phyloP scores from a whole-genome alignment of 768 basidiomycete genomes.

The Suillus decipiens region DNA sequence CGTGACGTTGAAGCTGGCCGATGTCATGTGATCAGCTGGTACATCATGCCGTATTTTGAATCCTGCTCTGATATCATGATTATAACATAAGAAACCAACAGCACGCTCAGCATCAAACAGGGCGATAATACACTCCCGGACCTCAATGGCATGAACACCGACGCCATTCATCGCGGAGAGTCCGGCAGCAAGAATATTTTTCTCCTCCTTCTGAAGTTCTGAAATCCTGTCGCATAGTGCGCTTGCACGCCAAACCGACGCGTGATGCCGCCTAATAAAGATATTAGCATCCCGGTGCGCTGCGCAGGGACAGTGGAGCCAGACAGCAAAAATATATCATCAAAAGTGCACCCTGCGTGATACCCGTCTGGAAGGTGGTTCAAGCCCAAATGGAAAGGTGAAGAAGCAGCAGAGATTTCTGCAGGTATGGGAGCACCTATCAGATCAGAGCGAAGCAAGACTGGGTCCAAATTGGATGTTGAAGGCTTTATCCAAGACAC shows the following conservation, averaged over 20 bases:
- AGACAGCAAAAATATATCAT: conserved; percentile 79
- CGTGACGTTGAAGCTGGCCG: too few relatives aligned
- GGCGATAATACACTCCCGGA: conserved; percentile 69
- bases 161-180: conserved; percentile 64
- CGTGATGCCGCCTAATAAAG: conserved; percentile 60
- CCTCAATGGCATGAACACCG: conserved; percentile 66
- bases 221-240: conserved; percentile 1
- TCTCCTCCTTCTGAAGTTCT: conserved; percentile 34
- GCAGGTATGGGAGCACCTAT: conserved; percentile 67
- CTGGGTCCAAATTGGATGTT: conserved; percentile 18
- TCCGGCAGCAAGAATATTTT: conserved; percentile 63
- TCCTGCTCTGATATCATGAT: too few relatives aligned
- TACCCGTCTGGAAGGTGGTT: conserved; percentile 84
- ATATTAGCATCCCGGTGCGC: conserved; percentile 75
- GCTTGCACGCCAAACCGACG: conserved; percentile 29
- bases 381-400: conserved; percentile 84
- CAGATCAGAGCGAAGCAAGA: conserved; percentile 70
- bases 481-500: conserved; percentile 73
- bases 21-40: too few relatives aligned
- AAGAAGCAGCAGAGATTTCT: conserved; percentile 46
- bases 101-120: conserved; percentile 39
- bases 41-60: too few relatives aligned
- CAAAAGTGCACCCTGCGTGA: conserved; percentile 85
- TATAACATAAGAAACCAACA: conserved; percentile 4
- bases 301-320: conserved; percentile 85